Conservation (phyloP, 441 rosid genomes). For the Jatropha podagrica region DNA sequence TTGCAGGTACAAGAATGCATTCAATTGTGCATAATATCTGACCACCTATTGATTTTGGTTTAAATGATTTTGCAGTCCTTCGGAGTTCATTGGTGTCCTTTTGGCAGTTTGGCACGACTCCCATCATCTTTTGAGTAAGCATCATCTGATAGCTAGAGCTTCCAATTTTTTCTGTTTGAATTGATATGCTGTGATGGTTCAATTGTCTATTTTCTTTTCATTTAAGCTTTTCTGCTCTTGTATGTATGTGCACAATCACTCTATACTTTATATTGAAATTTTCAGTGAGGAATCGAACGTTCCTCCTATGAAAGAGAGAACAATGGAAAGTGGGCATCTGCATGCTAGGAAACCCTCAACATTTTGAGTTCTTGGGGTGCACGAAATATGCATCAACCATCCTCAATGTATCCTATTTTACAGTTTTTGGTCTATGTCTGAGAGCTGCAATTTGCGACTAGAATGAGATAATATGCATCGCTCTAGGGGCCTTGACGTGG, state of each 20-base stretch:
- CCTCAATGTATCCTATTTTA: constrained; percentile 3
- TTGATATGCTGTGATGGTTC: constrained; percentile 1
- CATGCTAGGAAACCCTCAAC: neutral
- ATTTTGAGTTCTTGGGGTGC: neutral
- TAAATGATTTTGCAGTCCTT: constrained; percentile 60
- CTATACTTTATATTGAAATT: neutral
- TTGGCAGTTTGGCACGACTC: constrained; percentile 66
- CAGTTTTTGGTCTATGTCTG: neutral
- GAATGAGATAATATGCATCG: too few species aligned
- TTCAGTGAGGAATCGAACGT: neutral
- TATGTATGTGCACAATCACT: neutral
- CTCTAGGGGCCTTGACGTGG: neutral
- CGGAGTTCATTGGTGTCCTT: constrained; percentile 97
- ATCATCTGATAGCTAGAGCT: constrained; percentile 9
- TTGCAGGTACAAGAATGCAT: neutral
- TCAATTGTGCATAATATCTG: constrained; percentile 9
- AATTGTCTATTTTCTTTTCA: constrained; percentile 2
- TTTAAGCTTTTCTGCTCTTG: constrained; percentile 4
- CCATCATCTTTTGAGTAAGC: constrained; percentile 90
- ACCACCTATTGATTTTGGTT: constrained; percentile 17
- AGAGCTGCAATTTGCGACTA: neutral
- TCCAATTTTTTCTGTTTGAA: constrained; percentile 18
- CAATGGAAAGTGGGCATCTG: neutral
- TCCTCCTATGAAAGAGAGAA: neutral
- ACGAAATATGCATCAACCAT: neutral